Evolutionary conservation across 768 basidiomycete genomes (phyloP), one percentile per base, ranked within the genome.

Genomic region (Lactifluus subvellereus): DNA sequence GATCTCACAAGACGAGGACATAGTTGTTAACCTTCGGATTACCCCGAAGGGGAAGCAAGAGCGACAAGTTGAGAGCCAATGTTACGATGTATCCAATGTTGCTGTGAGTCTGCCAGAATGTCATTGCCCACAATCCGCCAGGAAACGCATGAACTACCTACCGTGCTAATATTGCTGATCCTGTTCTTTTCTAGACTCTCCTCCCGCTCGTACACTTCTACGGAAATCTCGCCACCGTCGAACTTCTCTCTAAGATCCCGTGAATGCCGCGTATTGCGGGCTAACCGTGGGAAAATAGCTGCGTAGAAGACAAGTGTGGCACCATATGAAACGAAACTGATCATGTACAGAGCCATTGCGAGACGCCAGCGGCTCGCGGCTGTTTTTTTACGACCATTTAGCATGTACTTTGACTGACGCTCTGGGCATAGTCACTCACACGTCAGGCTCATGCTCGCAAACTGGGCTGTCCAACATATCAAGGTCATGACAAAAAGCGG

Each of bases 161-260:
- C 90, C 48, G 87, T 91, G 69, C 86, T 88, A 66, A 91, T 88
- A 68, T 91, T 92, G 69, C 90, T 89, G 61, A 94, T 88, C 65
- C 85, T 76, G 64, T 91, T 94, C 80, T 91, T 91, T 75, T 92
- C 88, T 49, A 92, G 68, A 37, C 86, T 88, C 68, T 91, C 89
- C 69, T 89, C 89, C 18, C 66, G 70, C 68, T 91, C 90, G 66
- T 87, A 91, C 65, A 81, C 85, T 58, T 86, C 86, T 14, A 75
- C 73, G 0, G 77, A 68, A 11, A 86, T 83, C 62, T 86, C 81
- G 0, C 87, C 86, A 0, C 76, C 77, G 54, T 86, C 84, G 59
- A 81, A 84, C 67, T 77, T 80, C 54, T 79, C 80, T 40, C 78
- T 76, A 3, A 91, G 73, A 2, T 72, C 72, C 14, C 84, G 81